Evolutionary conservation across 2,329 filamentous ascomycete species (phyloP).

Genomic region (Aspergillus hortae): DNA sequence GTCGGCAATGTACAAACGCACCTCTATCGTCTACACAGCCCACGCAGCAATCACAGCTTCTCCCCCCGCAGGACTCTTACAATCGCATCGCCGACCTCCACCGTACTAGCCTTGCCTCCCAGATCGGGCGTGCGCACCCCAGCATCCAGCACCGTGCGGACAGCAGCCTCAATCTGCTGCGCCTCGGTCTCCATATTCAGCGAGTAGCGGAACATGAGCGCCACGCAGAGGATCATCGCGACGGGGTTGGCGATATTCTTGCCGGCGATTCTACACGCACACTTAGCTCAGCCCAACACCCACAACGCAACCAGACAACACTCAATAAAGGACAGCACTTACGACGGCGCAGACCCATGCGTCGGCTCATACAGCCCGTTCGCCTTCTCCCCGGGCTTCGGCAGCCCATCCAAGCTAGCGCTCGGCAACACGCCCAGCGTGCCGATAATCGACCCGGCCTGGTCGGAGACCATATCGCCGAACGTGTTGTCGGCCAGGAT

Average conservation of each 20-base stretch:
- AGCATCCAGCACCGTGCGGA: slow-evolving; percentile 69
- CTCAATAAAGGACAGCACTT: slow-evolving; percentile 11
- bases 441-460: slow-evolving; percentile 85
- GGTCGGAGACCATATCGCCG: slow-evolving; percentile 88
- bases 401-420: slow-evolving; percentile 77
- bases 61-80: slow-evolving; percentile 61
- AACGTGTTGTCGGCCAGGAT: slow-evolving; percentile 88
- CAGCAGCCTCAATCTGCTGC: slow-evolving; percentile 72
- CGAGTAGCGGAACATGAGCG: slow-evolving; percentile 92
- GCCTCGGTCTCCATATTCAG: slow-evolving; percentile 73
- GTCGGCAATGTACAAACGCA: no score
- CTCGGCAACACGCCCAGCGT: slow-evolving; percentile 80
- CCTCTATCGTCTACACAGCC: background rate
- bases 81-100: slow-evolving; percentile 72
- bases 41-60: background rate
- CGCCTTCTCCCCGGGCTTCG: slow-evolving; percentile 67
- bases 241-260: slow-evolving; percentile 84
- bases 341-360: slow-evolving; percentile 56
- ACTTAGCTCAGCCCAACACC: background rate
- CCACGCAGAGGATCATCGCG: slow-evolving; percentile 81
- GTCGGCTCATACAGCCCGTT: slow-evolving; percentile 95
- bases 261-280: slow-evolving; percentile 67
- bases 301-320: background rate
- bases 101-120: slow-evolving; percentile 67
- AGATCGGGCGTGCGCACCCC: slow-evolving; percentile 77